Conservation (phyloP, 2,329 filamentous ascomycete genomes). For the Daldinia sp. region DNA sequence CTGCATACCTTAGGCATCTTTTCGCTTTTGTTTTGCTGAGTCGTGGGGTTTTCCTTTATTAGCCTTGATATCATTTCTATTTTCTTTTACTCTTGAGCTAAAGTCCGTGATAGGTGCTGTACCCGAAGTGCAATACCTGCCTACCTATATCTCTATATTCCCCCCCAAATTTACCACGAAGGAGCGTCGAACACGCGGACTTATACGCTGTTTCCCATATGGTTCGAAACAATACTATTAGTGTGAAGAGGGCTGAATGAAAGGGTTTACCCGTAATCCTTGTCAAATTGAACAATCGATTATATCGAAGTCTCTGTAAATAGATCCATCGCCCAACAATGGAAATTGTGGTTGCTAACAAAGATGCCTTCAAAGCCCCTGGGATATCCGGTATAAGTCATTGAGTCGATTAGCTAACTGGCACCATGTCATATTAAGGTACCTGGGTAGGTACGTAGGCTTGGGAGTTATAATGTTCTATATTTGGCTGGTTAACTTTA, state of each 20-base stretch:
- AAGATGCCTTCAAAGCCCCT: not conserved
- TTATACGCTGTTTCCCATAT: not conserved
- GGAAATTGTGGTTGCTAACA: not conserved
- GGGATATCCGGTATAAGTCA: not conserved
- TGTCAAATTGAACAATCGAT: not conserved
- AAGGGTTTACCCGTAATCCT: not conserved
- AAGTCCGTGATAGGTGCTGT: too few species aligned
- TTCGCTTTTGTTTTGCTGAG: not conserved
- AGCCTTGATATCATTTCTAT: not conserved
- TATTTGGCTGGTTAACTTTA: too few species aligned
- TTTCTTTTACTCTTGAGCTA: not conserved
- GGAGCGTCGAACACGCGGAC: too few species aligned
- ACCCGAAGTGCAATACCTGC: too few species aligned
- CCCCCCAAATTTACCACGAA: too few species aligned
- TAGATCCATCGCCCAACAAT: not conserved
- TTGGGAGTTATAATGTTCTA: too few species aligned
- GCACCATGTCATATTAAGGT: too few species aligned
- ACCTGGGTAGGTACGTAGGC: too few species aligned
- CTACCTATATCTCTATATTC: too few species aligned
- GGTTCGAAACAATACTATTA: not conserved
- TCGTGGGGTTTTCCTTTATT: not conserved
- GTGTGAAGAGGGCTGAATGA: not conserved
- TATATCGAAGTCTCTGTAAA: not conserved
- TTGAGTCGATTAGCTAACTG: not conserved
- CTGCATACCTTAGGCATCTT: not conserved